These are phyloP conservation scores for Coffea humblotiana DNA, from an alignment of 305 asterid species.

Conservation along the genomic window DNA sequence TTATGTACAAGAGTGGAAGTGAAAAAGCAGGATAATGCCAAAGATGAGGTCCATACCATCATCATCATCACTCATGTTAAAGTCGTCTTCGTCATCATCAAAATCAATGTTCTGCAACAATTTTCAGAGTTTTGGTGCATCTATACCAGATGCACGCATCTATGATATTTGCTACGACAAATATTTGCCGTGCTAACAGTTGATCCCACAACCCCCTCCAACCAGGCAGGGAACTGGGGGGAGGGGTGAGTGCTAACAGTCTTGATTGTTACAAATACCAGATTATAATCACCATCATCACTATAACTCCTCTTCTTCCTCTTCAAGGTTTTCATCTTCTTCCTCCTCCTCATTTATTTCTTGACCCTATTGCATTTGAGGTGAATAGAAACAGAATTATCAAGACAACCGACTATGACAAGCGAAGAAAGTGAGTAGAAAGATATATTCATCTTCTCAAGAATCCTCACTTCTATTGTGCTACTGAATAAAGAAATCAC, in stretches of 20 bases:
- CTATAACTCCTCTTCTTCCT: constrained; percentile 57
- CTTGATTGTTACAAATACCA: constrained; percentile 33
- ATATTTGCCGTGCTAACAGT: neutral
- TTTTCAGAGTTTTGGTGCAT: constrained; percentile 20
- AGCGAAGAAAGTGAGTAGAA: neutral
- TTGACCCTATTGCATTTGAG: constrained; percentile 39
- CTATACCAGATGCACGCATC: neutral
- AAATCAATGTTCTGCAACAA: constrained; percentile 45
- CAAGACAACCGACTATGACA: neutral
- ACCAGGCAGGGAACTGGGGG: no score
- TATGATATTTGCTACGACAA: neutral
- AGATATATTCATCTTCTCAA: neutral
- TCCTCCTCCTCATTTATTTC: constrained; percentile 48
- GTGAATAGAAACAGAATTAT: neutral
- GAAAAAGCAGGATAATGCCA: neutral
- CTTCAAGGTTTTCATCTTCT: constrained; percentile 40
- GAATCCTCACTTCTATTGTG: neutral
- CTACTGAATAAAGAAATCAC: constrained; percentile 2
- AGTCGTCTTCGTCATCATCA: constrained; percentile 81
- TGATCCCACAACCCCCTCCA: neutral
- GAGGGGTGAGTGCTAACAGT: no score
- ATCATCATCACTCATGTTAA: constrained; percentile 52
- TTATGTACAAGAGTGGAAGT: neutral
- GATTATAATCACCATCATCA: constrained; percentile 64
- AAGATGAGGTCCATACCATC: constrained; percentile 37